phyloP scores from a whole-genome alignment of 2,329 filamentous ascomycete genomes.

The Trichophyton mentagrophytes region DNA sequence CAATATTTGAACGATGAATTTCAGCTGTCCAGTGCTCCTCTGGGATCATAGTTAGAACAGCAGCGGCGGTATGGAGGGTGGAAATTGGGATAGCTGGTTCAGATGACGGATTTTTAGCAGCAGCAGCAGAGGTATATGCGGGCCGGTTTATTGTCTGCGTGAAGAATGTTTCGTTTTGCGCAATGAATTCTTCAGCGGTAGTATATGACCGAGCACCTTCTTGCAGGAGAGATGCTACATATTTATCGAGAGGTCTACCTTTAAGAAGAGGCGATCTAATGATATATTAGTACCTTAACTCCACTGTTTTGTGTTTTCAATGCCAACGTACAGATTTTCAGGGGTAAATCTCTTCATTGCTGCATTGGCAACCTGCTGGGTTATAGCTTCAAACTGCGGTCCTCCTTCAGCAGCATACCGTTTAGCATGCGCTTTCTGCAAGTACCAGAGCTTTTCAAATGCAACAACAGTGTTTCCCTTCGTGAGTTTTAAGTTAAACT shows the following conservation, averaged over 20 bases:
- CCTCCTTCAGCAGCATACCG: slow-evolving; percentile 36
- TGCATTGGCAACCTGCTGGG: slow-evolving; percentile 22
- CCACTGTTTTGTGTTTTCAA: not conserved
- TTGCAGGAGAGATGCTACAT: slow-evolving; percentile 40
- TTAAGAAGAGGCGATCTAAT: slow-evolving; percentile 21
- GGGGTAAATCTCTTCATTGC: slow-evolving; percentile 17
- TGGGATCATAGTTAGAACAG: slow-evolving; percentile 32
- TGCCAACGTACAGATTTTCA: slow-evolving; percentile 22
- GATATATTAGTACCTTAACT: not conserved
- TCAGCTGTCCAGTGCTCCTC: slow-evolving; percentile 28
- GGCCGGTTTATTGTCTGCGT: slow-evolving; percentile 21
- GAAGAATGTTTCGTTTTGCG: slow-evolving; percentile 30
- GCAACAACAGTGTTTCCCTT: slow-evolving; percentile 78
- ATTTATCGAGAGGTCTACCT: slow-evolving; percentile 31
- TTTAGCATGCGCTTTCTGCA: slow-evolving; percentile 60
- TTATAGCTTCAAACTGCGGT: slow-evolving; percentile 28
- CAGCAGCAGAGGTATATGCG: slow-evolving; percentile 16
- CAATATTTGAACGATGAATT: slow-evolving; percentile 30
- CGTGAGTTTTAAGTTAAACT: slow-evolving; percentile 81
- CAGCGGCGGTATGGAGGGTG: slow-evolving; percentile 33
- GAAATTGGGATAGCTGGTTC: slow-evolving; percentile 20
- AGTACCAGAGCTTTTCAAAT: slow-evolving; percentile 63
- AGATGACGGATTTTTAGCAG: slow-evolving; percentile 10
- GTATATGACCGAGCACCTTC: slow-evolving; percentile 12
- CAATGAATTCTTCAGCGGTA: slow-evolving; percentile 12